Base-by-base conservation (phyloP, 2,329 filamentous ascomycete genomes). In the Knoxdaviesia proteae region DNA sequence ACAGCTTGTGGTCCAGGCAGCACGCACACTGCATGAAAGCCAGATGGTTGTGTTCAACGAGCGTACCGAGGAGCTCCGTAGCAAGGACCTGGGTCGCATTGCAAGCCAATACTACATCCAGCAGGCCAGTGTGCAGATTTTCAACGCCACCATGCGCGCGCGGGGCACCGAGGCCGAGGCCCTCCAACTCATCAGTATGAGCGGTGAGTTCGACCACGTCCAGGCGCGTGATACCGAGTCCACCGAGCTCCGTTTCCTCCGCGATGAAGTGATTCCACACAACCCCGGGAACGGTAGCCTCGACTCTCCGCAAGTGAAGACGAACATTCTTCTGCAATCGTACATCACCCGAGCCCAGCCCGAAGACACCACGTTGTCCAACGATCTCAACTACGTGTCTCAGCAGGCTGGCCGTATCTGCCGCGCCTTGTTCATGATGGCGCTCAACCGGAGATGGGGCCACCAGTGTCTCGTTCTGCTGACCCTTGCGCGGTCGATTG, bases 31-130 rank as follows among this genome's bases (percentile, higher is more conserved):
- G 38, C 87, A 94, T 54, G 72, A 87, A 54, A 93, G 84, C 51
- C 90, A 98, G 60, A 98, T 98, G 92, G 90, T 98, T 53, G 90
- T 98, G 44, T 98, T 88, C 65, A 94, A 98, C 50, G 90, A 96
- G 54, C 74, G 68, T 11, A 98, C 88, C 0, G 88, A 94, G 50
- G 88, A 94, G 52, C 71, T 98, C 6, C 77, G 84, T 46, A 82
- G 86, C 46, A 98, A 98, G 57, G 88, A 98, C 52, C 80, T 96
- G 41, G 90, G 90, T 3, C 78, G 90, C 10, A 98, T 98, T 56
- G 90, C 90, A 10, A 96, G 88, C 57, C 88, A 98, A 57, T 98
- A 80, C 55, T 98, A 98, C 54, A 88, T 98, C 40, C 68, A 92
- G 40, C 87, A 98, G 53, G 81, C 80, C 9, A 94, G 84, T 57